phyloP scores from a whole-genome alignment of 1,284 basidiomycete species.

The Pterula multifida region DNA sequence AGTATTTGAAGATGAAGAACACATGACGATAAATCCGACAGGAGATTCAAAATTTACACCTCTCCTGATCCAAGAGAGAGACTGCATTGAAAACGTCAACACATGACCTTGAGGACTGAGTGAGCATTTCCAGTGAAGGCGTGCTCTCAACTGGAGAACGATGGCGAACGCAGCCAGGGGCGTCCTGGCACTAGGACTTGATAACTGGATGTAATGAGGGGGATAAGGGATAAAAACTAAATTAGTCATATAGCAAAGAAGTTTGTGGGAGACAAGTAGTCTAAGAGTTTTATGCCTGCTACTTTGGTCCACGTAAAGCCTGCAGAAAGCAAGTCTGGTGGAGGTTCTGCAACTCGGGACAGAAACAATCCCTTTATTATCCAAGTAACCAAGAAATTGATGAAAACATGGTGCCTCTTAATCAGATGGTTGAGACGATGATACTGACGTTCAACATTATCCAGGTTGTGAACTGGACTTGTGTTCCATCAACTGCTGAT shows the following conservation, averaged over 20 bases:
- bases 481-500: neutral
- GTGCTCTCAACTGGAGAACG: slow-evolving; percentile 25
- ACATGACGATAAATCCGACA: too few relatives aligned
- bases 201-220: neutral
- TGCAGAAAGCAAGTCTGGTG: slow-evolving; percentile 11
- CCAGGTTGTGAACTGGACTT: slow-evolving; percentile 23
- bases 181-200: slow-evolving; percentile 18
- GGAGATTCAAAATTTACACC: too few relatives aligned
- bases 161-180: slow-evolving; percentile 29
- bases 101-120: too few relatives aligned
- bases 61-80: too few relatives aligned
- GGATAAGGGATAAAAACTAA: too few relatives aligned
- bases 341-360: slow-evolving; percentile 7
- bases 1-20: too few relatives aligned
- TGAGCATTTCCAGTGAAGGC: neutral
- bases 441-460: slow-evolving; percentile 36
- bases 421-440: slow-evolving; percentile 32
- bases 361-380: slow-evolving; percentile 27
- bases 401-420: slow-evolving; percentile 33
- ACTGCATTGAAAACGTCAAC: too few relatives aligned
- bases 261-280: slow-evolving; percentile 33
- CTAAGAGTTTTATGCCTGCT: slow-evolving; percentile 31
- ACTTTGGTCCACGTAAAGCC: slow-evolving; percentile 26
- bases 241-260: slow-evolving; percentile 33
- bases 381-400: slow-evolving; percentile 31